Base-by-base conservation (phyloP, 306 rosid species). In the Medicago lupulina region DNA sequence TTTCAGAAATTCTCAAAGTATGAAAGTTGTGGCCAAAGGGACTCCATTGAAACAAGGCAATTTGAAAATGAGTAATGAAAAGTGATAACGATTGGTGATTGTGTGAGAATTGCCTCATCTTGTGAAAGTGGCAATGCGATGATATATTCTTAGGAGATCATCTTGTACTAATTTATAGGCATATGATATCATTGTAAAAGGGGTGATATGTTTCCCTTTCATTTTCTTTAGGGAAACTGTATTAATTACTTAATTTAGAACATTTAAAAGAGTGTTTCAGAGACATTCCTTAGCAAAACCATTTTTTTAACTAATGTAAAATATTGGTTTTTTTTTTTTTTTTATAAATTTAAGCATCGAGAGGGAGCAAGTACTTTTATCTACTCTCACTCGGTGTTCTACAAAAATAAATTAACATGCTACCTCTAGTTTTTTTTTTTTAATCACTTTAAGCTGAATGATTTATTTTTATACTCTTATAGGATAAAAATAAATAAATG, bases 1-100 rank as follows among this genome's bases (percentile, higher is more conserved):
- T 86, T 92, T 96, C 75, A 88, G 91, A 77, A 97, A 90, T 81
- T 96, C 98, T 5, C 97, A 96, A 73, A 92, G 72, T 74, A 96
- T 92, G 93, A 96, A 88, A 91, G 93, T 89, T 3, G 90, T 89
- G 60, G 85, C 84, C 40, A 90, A 87, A 76, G 96, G 91, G 25
- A 76, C 85, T 8, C 89, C 88, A 1, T 58, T 80, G 76, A 85
- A 88, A 28, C 82, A 90, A 80, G 83, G 78, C 84, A 67, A 66
- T 82, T 25, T 85, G 75, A 74, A 75, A 18, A 31, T 70, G 39
- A 8, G 34, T 49, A 71, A 13, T 18, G 39, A 71, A 23, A 28
- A 39, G 34, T 28, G 34, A 28, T 28, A 28, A 1, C 34, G 2
- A 28, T 28, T 28, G 34, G 34, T 28, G 34, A 28, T 28, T 28